phyloP scores from a whole-genome alignment of 306 rosid genomes.

The Inga oerstediana region DNA sequence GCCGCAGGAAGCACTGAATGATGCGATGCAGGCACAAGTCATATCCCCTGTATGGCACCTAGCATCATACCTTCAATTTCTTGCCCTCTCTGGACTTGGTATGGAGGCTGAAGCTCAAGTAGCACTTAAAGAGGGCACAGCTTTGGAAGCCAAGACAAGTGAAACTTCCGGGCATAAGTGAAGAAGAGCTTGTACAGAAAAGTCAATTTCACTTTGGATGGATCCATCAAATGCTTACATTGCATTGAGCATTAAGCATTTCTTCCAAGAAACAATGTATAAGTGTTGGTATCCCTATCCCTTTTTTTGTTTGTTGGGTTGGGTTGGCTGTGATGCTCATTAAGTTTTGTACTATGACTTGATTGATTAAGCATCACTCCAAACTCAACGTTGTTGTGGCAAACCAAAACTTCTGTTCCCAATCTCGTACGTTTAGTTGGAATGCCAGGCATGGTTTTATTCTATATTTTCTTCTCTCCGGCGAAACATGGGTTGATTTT shows the following conservation, averaged over 20 bases:
- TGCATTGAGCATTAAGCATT: constrained; percentile 3
- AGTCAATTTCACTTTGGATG: not conserved
- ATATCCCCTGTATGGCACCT: constrained; percentile 58
- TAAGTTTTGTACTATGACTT: constrained; percentile 24
- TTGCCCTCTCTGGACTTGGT: constrained; percentile 44
- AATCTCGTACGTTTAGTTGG: not conserved
- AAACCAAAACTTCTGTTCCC: constrained; percentile 4
- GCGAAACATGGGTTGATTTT: not conserved
- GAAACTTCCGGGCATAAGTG: constrained; percentile 38
- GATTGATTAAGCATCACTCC: constrained; percentile 22
- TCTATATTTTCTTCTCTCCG: not conserved
- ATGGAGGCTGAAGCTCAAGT: constrained; percentile 51
- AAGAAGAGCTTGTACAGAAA: not conserved
- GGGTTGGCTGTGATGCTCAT: constrained; percentile 25
- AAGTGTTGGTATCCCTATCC: constrained; percentile 30
- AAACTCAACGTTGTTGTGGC: constrained; percentile 2
- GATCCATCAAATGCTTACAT: not conserved
- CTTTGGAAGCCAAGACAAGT: constrained; percentile 51
- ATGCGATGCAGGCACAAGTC: constrained; percentile 63
- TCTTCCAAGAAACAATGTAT: constrained; percentile 1
- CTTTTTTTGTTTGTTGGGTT: constrained; percentile 33
- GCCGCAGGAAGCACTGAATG: constrained; percentile 51
- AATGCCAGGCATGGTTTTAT: not conserved
- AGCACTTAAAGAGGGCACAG: constrained; percentile 54
- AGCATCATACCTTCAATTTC: constrained; percentile 59